Conservation (phyloP, 164 flowering plant species). For the Vitis labrusca region DNA sequence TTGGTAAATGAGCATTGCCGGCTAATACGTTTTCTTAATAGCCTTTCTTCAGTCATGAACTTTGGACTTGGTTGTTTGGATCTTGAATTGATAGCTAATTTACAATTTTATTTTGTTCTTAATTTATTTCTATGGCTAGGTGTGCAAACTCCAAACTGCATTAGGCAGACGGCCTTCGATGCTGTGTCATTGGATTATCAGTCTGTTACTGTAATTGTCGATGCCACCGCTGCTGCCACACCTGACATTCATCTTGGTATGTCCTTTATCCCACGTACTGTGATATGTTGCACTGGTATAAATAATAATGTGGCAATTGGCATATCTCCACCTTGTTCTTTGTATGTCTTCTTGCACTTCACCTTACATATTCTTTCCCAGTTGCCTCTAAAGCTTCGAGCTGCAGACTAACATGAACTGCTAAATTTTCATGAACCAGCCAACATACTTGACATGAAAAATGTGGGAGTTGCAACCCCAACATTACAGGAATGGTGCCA, state of each 20-base stretch:
- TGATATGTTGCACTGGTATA: too few species aligned
- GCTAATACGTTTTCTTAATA: not conserved
- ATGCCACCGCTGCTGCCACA: constrained; percentile 96
- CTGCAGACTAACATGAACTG: constrained; percentile 6
- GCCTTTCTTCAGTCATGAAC: not conserved
- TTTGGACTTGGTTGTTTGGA: not conserved
- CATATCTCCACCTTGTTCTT: not conserved
- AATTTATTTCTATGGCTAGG: constrained; percentile 35
- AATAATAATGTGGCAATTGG: too few species aligned
- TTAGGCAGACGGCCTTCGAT: constrained; percentile 92
- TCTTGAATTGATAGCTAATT: too few species aligned
- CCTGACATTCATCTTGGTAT: constrained; percentile 77
- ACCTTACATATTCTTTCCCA: not conserved
- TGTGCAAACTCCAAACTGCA: constrained; percentile 97
- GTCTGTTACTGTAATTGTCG: constrained; percentile 69
- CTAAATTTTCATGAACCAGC: constrained; percentile 38
- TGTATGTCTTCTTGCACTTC: not conserved
- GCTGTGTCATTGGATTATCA: constrained; percentile 86
- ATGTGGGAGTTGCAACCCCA: constrained; percentile 61
- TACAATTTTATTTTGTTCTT: not conserved
- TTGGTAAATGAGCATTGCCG: constrained; percentile 43
- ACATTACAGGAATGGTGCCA: constrained; percentile 66
- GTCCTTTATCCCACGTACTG: not conserved
- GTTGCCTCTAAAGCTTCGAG: not conserved
- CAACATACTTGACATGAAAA: constrained; percentile 72